Evolutionary conservation across 2,329 filamentous ascomycete genomes (phyloP).

Genomic region (Fusarium hainanense): DNA sequence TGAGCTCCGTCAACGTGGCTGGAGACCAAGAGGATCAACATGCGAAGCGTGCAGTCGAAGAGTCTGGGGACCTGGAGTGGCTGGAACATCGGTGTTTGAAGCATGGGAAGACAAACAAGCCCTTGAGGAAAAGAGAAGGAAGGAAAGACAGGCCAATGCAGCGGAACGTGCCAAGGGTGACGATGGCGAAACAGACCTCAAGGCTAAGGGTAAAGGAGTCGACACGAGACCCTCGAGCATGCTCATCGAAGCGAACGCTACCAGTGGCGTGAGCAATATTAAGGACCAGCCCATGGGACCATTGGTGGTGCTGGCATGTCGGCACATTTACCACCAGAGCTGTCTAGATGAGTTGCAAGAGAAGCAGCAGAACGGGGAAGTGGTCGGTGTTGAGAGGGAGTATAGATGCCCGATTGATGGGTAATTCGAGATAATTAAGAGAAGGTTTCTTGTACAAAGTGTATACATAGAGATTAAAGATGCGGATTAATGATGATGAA

Average conservation of each 20-base stretch:
- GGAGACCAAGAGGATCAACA: slow-evolving; percentile 85
- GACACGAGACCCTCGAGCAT: slow-evolving; percentile 57
- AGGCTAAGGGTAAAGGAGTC: slow-evolving; percentile 58
- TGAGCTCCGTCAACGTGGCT: slow-evolving; percentile 82
- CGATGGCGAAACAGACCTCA: slow-evolving; percentile 48
- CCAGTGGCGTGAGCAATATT: slow-evolving; percentile 15
- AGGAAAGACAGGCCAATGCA: slow-evolving; percentile 54
- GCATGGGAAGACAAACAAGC: slow-evolving; percentile 78
- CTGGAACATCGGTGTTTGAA: slow-evolving; percentile 78
- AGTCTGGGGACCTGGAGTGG: slow-evolving; percentile 88
- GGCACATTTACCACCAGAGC: slow-evolving; percentile 75
- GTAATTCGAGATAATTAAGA: slow-evolving; percentile 44
- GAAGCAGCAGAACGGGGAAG: slow-evolving; percentile 61
- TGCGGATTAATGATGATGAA: slow-evolving; percentile 45
- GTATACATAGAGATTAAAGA: slow-evolving; percentile 42
- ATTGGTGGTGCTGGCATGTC: slow-evolving; percentile 75
- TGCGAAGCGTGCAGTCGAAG: slow-evolving; percentile 88
- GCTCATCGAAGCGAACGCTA: slow-evolving; percentile 49
- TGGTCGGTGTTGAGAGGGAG: slow-evolving; percentile 59
- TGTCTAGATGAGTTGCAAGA: slow-evolving; percentile 75
- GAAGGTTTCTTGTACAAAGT: slow-evolving; percentile 39
- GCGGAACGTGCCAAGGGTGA: slow-evolving; percentile 54
- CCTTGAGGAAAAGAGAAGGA: slow-evolving; percentile 59
- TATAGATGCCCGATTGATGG: slow-evolving; percentile 70
- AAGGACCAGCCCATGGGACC: slow-evolving; percentile 68